A percentile compares a stretch with the other conserved stretches of the same genome.
phyloP scores from a whole-genome alignment of 129 eudicot genomes.

The Glebionis coronaria region DNA sequence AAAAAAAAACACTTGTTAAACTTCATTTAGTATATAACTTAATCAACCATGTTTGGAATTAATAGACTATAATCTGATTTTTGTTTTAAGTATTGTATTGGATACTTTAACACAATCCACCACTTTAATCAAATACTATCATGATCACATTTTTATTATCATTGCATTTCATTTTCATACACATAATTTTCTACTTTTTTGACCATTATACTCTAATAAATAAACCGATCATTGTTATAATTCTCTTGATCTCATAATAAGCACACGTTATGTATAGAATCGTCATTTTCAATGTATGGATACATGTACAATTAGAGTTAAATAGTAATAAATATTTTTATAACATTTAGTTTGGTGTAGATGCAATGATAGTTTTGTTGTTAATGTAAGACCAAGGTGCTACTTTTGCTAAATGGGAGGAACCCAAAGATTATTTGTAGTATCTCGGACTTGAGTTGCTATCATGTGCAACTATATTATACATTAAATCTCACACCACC shows the following conservation, averaged over 20 bases:
- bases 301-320: constrained; percentile 13
- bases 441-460: constrained; percentile 22
- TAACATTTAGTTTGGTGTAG: constrained; percentile 20
- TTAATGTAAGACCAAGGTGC: constrained; percentile 29
- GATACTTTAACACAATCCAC: neutral
- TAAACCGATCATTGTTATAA: constrained; percentile 3
- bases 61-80: neutral
- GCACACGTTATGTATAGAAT: neutral
- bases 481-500: constrained; percentile 27
- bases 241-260: constrained; percentile 7
- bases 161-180: constrained; percentile 9
- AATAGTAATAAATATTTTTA: constrained; percentile 1
- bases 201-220: constrained; percentile 13
- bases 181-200: constrained; percentile 17
- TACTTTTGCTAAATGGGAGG: constrained; percentile 46
- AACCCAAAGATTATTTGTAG: constrained; percentile 28
- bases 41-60: neutral
- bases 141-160: constrained; percentile 13
- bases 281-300: constrained; percentile 24
- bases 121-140: constrained; percentile 20
- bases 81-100: neutral
- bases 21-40: too few relatives aligned
- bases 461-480: constrained; percentile 36
- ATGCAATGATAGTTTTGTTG: constrained; percentile 25
- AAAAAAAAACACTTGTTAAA: too few relatives aligned